Conservation (phyloP, 148 eudicot species). For the Fallopia convolvulus region DNA sequence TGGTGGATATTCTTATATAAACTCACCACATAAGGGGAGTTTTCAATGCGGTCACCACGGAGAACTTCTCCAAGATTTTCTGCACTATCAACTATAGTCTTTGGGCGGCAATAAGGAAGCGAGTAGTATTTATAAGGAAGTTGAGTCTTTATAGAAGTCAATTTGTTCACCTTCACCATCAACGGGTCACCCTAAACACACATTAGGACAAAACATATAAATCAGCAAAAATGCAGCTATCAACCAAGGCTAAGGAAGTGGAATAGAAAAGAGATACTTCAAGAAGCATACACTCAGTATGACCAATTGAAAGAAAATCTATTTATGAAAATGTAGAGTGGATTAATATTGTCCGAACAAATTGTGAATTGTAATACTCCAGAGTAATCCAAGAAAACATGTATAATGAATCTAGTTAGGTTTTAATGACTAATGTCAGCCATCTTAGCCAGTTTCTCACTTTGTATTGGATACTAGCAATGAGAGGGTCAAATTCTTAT, state of each 20-base stretch:
- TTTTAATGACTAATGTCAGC: neutral
- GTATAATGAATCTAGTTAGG: neutral
- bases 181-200: constrained; percentile 37
- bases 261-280: neutral
- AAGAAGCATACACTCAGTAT: neutral
- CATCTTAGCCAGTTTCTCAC: neutral
- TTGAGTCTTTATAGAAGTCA: constrained; percentile 55
- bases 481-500: neutral
- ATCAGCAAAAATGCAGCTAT: neutral
- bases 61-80: constrained; percentile 69
- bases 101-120: constrained; percentile 44
- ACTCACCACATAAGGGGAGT: constrained; percentile 52
- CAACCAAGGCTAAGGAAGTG: neutral
- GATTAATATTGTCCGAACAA: neutral
- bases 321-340: neutral
- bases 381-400: neutral
- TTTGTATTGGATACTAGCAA: neutral
- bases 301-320: neutral
- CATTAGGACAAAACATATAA: neutral
- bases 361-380: neutral
- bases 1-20: neutral
- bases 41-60: constrained; percentile 63
- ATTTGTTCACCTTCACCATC: constrained; percentile 54
- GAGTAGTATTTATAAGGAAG: constrained; percentile 59
- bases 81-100: constrained; percentile 45